Evolutionary conservation across 2,329 filamentous ascomycete species (phyloP).

Genomic region (Aureobasidium mangrovei): DNA sequence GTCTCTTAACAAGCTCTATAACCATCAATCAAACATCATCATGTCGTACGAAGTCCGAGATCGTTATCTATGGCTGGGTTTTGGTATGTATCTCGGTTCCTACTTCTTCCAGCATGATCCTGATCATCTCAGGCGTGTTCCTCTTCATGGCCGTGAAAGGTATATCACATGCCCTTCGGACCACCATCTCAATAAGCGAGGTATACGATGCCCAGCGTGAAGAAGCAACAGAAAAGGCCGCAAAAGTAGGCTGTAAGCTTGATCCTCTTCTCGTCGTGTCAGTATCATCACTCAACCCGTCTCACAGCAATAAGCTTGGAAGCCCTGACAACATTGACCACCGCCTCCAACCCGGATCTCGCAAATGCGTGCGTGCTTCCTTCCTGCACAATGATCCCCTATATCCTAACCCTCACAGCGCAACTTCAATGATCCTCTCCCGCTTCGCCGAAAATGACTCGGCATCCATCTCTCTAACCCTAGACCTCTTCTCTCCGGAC

Average conservation of each 20-base stretch:
- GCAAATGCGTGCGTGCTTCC: constrained; percentile 25
- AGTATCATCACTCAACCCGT: background rate
- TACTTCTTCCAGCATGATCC: background rate
- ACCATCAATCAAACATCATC: background rate
- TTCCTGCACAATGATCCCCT: background rate
- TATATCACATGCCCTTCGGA: constrained; percentile 50
- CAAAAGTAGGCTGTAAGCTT: constrained; percentile 19
- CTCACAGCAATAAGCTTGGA: constrained; percentile 31
- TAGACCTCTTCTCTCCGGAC: constrained; percentile 30
- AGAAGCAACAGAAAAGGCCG: constrained; percentile 56
- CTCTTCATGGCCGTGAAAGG: constrained; percentile 50
- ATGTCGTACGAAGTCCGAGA: constrained; percentile 35
- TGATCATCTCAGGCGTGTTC: constrained; percentile 36
- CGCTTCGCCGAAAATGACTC: constrained; percentile 17
- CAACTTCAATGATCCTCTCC: constrained; percentile 22
- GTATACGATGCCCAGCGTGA: constrained; percentile 67
- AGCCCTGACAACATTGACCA: constrained; percentile 34
- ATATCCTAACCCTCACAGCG: constrained; percentile 11
- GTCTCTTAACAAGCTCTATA: background rate
- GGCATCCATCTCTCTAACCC: constrained; percentile 19
- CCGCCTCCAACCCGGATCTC: constrained; percentile 36
- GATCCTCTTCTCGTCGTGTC: background rate
- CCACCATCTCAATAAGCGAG: constrained; percentile 55
- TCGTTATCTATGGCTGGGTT: constrained; percentile 38
- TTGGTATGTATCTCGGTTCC: constrained; percentile 25